Base-by-base conservation (phyloP, 1,284 basidiomycete genomes). In the Mycena citricolor region DNA sequence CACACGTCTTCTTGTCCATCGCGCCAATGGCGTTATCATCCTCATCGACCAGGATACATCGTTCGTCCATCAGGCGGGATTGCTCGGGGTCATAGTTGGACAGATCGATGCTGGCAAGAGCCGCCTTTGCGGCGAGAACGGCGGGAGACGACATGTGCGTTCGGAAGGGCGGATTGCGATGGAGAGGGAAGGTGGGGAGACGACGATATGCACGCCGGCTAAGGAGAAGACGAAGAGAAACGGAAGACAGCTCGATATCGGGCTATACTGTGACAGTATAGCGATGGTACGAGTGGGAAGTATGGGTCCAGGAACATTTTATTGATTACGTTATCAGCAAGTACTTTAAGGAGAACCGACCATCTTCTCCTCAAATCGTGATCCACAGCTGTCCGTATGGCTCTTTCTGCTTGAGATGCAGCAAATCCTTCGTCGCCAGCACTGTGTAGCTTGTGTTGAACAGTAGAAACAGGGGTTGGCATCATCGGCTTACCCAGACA, bases 1-100 rank as follows among this genome's bases (percentile, higher is more conserved):
- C 60, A 92, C 95, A 99, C 35, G 90, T 94, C 72, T 99, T 99
- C 76, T 99, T 99, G 67, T 93, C 90, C 50, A 87, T 82, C 45
- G 95, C 93, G 32, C 94, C 94, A 49, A 94, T 86, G 3, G 86
- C 82, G 41, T 77, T 77, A 64, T 98, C 94, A 47, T 97, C 70
- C 58, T 92, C 85, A 61, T 94, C 90, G 24, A 98, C 89, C 32
- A 99, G 78, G 62, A 99, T 99, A 62, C 97, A 97, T 49, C 91
- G 76, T 68, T 99, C 97, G 57, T 97, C 92, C 97, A 99, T 99
- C 49, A 99, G 76, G 49, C 87, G 80, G 34, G 83, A 83, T 60
- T 91, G 88, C 57, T 88, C 85, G 3, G 82, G 70, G 58, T 91
- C 89, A 73, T 91, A 91, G 44, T 58, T 73, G n/a, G 74, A 77